These are phyloP conservation scores for Solanum infundibuliforme DNA, from an alignment of 257 asterid genomes.

Conservation along the genomic window DNA sequence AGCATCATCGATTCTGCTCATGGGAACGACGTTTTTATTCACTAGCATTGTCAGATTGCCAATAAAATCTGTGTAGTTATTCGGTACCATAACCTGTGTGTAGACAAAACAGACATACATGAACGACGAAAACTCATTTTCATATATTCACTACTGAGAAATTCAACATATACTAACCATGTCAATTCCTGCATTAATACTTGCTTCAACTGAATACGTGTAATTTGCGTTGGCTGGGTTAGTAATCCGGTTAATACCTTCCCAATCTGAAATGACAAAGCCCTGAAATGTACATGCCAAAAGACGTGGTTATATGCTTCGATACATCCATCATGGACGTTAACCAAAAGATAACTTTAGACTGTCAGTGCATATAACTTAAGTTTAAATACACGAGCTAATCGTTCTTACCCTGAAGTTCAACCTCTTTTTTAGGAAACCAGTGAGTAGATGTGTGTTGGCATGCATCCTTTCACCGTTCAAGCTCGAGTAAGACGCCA, in stretches of 20 bases:
- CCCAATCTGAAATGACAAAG: conserved; percentile 48
- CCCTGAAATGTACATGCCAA: conserved; percentile 19
- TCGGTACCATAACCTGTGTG: conserved; percentile 48
- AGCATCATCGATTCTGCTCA: conserved; percentile 60
- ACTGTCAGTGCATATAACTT: not conserved
- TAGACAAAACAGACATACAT: not conserved
- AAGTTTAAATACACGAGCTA: not conserved
- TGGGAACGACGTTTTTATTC: conserved; percentile 28
- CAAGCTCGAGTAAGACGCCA: conserved; percentile 47
- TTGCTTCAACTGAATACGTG: conserved; percentile 31
- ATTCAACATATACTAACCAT: conserved; percentile 20
- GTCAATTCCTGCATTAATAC: conserved; percentile 45
- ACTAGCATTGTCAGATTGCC: conserved; percentile 29
- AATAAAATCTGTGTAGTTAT: conserved; percentile 33
- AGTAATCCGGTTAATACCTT: conserved; percentile 35
- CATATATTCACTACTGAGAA: not conserved
- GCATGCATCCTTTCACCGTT: conserved; percentile 44
- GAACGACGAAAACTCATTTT: not conserved
- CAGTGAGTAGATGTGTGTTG: conserved; percentile 31
- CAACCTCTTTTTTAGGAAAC: conserved; percentile 35
- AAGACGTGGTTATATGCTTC: not conserved
- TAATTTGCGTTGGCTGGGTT: conserved; percentile 34
- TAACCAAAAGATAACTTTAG: not conserved
- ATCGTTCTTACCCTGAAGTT: conserved; percentile 28
- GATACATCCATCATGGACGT: not conserved